Conservation (phyloP, 116 monocot genomes). For the Trichopus zeylanicus region DNA sequence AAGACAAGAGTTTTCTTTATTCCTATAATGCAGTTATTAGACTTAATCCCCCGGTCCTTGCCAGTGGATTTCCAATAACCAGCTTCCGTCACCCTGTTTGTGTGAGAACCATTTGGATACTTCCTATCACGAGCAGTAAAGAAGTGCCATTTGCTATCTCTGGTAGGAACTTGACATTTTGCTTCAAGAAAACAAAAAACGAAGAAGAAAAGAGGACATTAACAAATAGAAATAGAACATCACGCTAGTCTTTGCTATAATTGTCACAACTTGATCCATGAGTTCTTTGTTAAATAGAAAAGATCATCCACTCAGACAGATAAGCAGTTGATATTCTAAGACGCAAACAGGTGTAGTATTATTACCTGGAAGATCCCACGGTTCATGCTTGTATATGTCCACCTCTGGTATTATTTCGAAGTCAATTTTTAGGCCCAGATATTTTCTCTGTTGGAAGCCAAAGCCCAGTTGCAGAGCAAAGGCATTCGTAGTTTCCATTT, state of each 20-base stretch:
- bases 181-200: slow-evolving; percentile 23
- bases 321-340: too few species aligned
- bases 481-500: slow-evolving; percentile 40
- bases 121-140: slow-evolving; percentile 69
- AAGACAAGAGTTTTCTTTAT: slow-evolving; percentile 93
- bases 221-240: neutral
- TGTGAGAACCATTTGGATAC: slow-evolving; percentile 75
- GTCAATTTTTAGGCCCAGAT: slow-evolving; percentile 37
- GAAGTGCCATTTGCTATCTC: slow-evolving; percentile 90
- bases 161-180: slow-evolving; percentile 43
- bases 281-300: too few species aligned
- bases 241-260: too few species aligned
- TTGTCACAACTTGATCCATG: neutral
- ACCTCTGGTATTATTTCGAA: slow-evolving; percentile 63
- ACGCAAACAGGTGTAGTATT: too few species aligned
- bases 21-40: slow-evolving; percentile 42
- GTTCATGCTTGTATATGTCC: slow-evolving; percentile 85
- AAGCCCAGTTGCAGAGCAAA: slow-evolving; percentile 59
- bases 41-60: slow-evolving; percentile 57
- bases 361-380: slow-evolving; percentile 88
- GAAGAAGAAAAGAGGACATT: neutral
- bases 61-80: slow-evolving; percentile 98
- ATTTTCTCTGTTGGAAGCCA: slow-evolving; percentile 80
- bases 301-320: too few species aligned
- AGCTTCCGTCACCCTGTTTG: slow-evolving; percentile 74